Evolutionary conservation across 805 yeast species (phyloP).

Genomic region (Schizosaccharomyces lindneri): DNA sequence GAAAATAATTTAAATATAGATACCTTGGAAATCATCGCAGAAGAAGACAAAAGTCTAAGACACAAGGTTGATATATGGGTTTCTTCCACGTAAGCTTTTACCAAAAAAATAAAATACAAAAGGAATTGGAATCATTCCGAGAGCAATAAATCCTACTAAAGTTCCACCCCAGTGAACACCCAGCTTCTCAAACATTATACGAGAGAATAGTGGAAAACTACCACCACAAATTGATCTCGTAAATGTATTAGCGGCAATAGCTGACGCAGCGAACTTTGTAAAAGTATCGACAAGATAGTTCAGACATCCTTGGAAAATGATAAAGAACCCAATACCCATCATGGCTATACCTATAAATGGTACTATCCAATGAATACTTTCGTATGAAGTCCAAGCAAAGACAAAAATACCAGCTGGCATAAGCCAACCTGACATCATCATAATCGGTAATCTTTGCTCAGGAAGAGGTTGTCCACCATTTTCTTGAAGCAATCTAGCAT

Average conservation of each 20-base stretch:
- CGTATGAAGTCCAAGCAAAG: slow-evolving; percentile 62
- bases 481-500: too few relatives aligned
- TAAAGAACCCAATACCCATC: slow-evolving; percentile 42
- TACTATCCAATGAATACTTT: slow-evolving; percentile 44
- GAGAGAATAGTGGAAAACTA: slow-evolving; percentile 42
- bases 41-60: too few relatives aligned
- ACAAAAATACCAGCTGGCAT: slow-evolving; percentile 52
- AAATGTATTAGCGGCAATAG: slow-evolving; percentile 44
- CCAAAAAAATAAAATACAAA: slow-evolving; percentile 36
- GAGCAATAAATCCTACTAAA: slow-evolving; percentile 33
- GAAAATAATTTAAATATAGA: too few relatives aligned
- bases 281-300: slow-evolving; percentile 53
- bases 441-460: slow-evolving; percentile 43
- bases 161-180: slow-evolving; percentile 59
- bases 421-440: slow-evolving; percentile 34
- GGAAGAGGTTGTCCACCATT: slow-evolving; percentile 16
- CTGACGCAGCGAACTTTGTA: slow-evolving; percentile 47
- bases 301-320: slow-evolving; percentile 42
- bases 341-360: slow-evolving; percentile 25
- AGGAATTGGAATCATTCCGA: slow-evolving; percentile 37
- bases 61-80: background rate
- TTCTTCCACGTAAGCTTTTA: slow-evolving; percentile 8
- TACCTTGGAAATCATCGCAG: too few relatives aligned
- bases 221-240: slow-evolving; percentile 42
- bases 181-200: slow-evolving; percentile 38